A percentile compares a stretch with the other conserved stretches of the same genome.
Conservation (phyloP, 2,329 filamentous ascomycete genomes). For the Claviceps arundinis region DNA sequence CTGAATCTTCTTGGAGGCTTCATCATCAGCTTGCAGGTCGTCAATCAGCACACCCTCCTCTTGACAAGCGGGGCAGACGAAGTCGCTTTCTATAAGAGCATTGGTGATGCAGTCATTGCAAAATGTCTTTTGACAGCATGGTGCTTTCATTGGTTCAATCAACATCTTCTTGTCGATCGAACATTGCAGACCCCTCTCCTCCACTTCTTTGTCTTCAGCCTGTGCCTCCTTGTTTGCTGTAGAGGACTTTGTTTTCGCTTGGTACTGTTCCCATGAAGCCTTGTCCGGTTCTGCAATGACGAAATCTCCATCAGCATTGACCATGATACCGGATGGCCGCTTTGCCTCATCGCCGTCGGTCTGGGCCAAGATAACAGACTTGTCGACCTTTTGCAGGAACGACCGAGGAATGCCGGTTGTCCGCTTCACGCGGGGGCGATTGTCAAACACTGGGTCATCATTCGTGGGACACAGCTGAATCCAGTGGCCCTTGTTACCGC, state of each 20-base stretch:
- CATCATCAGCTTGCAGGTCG: slow-evolving; percentile 73
- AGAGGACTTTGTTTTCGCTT: slow-evolving; percentile 83
- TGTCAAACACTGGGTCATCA: slow-evolving; percentile 91
- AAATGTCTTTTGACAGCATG: slow-evolving; percentile 96
- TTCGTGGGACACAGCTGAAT: slow-evolving; percentile 98
- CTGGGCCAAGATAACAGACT: slow-evolving; percentile 61
- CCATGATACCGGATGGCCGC: slow-evolving; percentile 82
- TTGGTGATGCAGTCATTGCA: slow-evolving; percentile 99
- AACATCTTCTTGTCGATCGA: slow-evolving; percentile 96
- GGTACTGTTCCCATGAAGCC: slow-evolving; percentile 91
- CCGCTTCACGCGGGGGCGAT: slow-evolving; percentile 82
- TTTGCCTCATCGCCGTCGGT: slow-evolving; percentile 72
- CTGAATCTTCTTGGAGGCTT: slow-evolving; percentile 65
- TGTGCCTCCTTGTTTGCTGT: slow-evolving; percentile 67
- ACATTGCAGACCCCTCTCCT: slow-evolving; percentile 82
- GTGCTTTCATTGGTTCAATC: slow-evolving; percentile 96
- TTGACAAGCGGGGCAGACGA: slow-evolving; percentile 85
- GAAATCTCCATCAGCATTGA: slow-evolving; percentile 94
- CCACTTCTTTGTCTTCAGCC: slow-evolving; percentile 71
- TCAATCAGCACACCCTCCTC: slow-evolving; percentile 87
- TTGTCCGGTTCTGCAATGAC: slow-evolving; percentile 94
- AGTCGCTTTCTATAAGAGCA: slow-evolving; percentile 95
- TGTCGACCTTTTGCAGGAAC: slow-evolving; percentile 90
- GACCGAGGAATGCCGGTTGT: slow-evolving; percentile 95
- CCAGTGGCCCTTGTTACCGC: slow-evolving; percentile 97